Evolutionary conservation across 176 grass and related monocot genomes (phyloP), one percentile per base, ranked within the genome.

Genomic region (Panicum miliaceum): DNA sequence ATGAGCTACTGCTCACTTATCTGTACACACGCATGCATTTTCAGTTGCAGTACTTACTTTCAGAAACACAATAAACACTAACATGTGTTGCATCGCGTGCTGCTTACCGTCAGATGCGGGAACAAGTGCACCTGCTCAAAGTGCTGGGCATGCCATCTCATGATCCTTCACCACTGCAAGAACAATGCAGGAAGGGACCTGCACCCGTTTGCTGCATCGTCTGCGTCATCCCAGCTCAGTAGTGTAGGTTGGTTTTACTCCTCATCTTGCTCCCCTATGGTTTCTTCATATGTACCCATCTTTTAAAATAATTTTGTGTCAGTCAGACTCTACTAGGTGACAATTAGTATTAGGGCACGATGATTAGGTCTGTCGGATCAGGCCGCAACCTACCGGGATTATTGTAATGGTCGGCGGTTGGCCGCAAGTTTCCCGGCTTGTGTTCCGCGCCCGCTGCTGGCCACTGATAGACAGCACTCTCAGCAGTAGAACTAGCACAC

Each of bases 71-170:
- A 2, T 71, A n/a, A 42, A 42, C 41, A 42, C 15, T 14, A 32
- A 32, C 29, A 32, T 32, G 29, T 32, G 29, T 32, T 32, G 29
- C 29, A 32, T 32, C 2, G 29, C 29, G 1, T 32, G 29, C 29
- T 32, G 29, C 29, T 32, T 32, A 32, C 29, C 29, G 29, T 52
- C 50, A 97, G 94, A 52, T 97, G 94, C 84, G 94, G 94, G 12
- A 92, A 97, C 60, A 94, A 94, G 94, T 97, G 94, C 84, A 89
- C 92, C 7, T 97, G 94, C 77, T 89, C 86, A 42, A 97, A 89
- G 73, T 97, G 94, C 59, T 32, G 29, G 29, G 29, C 29, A 32
- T 32, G 29, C 29, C 2, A 32, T 32, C 29, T 32, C 29, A 32
- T 32, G 29, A 32, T 32, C 29, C 29, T 32, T 32, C 29, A 32